Base-by-base conservation (phyloP, 2,329 filamentous ascomycete species). In the Aspergillus sp. region DNA sequence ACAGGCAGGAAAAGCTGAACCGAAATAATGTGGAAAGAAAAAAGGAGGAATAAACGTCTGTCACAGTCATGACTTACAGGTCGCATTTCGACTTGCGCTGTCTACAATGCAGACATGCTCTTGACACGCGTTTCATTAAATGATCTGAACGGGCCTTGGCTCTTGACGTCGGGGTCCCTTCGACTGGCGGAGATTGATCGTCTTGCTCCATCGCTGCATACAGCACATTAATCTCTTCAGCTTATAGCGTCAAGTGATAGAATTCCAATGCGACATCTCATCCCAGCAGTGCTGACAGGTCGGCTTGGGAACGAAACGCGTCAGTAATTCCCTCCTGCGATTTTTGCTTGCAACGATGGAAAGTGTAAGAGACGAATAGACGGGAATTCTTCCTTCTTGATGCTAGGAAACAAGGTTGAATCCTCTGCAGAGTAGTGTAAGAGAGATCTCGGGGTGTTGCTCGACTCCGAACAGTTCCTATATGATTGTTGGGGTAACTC, bases 81-180 rank as follows among this genome's bases (percentile, higher is more conserved):
- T 82, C 80, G 71, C 81, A 83, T 66, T 79, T 79, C 42, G 78
- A 80, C 69, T 83, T 83, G 62, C 81, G 76, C 64, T 80, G 77
- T 42, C 81, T 73, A 67, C 81, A 83, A 64, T 79, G 77, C 55
- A 81, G 67, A 70, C 80, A 83, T 47, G 81, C 80, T 62, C 80
- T 73, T 15, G 79, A 81, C 6, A 81, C 79, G 60, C 79, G 77
- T 68, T 80, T 80, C 70, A 75, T 75, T 62, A 72, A 61, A 52
- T 70, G 69, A 54, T 73, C 70, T 49, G 72, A 61, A 60, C 69
- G 70, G 62, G 69, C 62, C 38, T 63, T 66, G 5, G 62, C 23
- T 54, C 64, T 61, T 50, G 62, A 58, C 52, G 44, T 38, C 6
- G 60, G 56, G 36, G 59, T 60, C 19, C 38, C 60, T 27, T 60